phyloP scores from a whole-genome alignment of 495 filamentous ascomycete genomes.

The Peziza echinospora region DNA sequence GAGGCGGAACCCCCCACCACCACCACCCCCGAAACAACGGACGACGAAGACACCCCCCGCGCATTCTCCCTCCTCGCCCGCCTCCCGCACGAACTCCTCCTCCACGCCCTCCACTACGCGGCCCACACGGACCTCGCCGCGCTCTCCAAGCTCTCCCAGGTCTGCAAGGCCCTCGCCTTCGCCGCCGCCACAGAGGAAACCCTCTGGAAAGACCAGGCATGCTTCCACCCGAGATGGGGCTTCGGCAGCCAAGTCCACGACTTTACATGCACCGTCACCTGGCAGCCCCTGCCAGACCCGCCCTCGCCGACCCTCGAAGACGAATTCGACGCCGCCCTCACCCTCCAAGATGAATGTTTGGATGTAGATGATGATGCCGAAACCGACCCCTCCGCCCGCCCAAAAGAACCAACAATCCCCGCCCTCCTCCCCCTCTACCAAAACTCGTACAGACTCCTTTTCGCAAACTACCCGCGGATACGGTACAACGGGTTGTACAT shows the following conservation, averaged over 20 bases:
- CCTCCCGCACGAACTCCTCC: constrained; percentile 64
- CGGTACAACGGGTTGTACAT: constrained; percentile 94
- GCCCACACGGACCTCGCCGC: constrained; percentile 58
- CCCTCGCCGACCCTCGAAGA: constrained; percentile 18
- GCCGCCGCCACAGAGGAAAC: constrained; percentile 63
- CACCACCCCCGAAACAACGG: constrained; percentile 26
- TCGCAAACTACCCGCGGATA: constrained; percentile 60
- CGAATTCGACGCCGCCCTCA: constrained; percentile 15
- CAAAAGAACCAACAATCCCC: constrained; percentile 8
- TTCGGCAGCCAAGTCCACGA: constrained; percentile 66
- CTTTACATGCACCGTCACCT: constrained; percentile 42
- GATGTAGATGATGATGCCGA: constrained; percentile 8
- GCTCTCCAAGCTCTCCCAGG: constrained; percentile 55
- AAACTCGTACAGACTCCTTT: constrained; percentile 39
- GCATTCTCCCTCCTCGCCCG: constrained; percentile 44
- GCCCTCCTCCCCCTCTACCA: constrained; percentile 26
- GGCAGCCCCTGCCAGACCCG: constrained; percentile 29
- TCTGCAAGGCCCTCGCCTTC: constrained; percentile 74
- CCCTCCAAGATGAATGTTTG: constrained; percentile 2
- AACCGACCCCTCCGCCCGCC: constrained; percentile 7
- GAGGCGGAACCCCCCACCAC: constrained; percentile 44
- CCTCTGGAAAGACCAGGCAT: constrained; percentile 55
- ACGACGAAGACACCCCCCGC: background rate
- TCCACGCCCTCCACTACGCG: constrained; percentile 46
- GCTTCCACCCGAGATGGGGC: constrained; percentile 37